Evolutionary conservation across 345 rosid genomes (phyloP).

Genomic region (Limnanthes douglasii): DNA sequence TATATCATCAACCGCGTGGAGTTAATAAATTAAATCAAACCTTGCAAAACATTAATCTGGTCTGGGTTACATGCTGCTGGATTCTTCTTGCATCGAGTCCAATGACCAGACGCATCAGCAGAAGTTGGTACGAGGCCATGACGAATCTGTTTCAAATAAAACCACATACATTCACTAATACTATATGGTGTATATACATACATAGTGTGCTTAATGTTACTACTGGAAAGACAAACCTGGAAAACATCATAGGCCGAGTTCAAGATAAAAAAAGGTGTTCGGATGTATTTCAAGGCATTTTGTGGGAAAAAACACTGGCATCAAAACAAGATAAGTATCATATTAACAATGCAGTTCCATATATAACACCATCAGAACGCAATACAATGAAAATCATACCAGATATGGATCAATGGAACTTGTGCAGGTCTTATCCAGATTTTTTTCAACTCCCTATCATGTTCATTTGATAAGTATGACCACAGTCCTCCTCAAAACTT

Average conservation of each 20-base stretch:
- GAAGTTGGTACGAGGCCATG: conserved; percentile 47
- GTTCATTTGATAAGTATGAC: conserved; percentile 5
- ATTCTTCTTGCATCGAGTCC: conserved; percentile 45
- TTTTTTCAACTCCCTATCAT: conserved; percentile 37
- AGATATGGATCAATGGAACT: conserved; percentile 59
- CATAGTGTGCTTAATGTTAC: no score
- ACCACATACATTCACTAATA: background rate
- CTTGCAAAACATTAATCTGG: conserved; percentile 52
- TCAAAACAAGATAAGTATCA: background rate
- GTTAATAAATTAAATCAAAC: conserved; percentile 12
- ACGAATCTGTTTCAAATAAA: conserved; percentile 26
- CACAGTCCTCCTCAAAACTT: background rate
- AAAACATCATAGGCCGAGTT: conserved; percentile 64
- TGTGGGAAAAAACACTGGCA: conserved; percentile 79
- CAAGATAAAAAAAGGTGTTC: conserved; percentile 52
- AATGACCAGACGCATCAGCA: conserved; percentile 46
- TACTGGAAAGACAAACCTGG: conserved; percentile 44
- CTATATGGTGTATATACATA: background rate
- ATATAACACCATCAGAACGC: no score
- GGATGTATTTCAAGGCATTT: conserved; percentile 38
- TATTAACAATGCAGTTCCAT: background rate
- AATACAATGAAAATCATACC: conserved; percentile 19
- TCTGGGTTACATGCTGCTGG: conserved; percentile 34
- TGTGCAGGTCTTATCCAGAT: conserved; percentile 49
- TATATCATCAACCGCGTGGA: background rate